These are phyloP conservation scores for Anaeromyces robustus DNA, from an alignment of 192 early-diverging fungal species.

Conservation along the genomic window DNA sequence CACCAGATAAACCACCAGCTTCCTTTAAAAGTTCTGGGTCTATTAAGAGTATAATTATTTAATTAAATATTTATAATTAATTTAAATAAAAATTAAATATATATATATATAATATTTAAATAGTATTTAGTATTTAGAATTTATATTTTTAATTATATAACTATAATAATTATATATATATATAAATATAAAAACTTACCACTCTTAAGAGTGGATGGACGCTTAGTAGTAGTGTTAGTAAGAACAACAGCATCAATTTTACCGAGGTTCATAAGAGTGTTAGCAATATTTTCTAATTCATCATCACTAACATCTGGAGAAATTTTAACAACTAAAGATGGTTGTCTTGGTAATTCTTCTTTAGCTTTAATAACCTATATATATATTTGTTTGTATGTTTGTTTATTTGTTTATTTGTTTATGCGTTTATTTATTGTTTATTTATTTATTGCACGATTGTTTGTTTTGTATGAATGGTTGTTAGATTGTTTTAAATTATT, in stretches of 20 bases:
- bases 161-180: not conserved
- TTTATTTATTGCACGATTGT: too few relatives aligned
- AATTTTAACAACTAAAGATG: conserved; percentile 79
- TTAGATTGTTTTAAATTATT: too few relatives aligned
- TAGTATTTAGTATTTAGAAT: too few relatives aligned
- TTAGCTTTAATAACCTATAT: conserved; percentile 14
- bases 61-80: not conserved
- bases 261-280: conserved; percentile 46
- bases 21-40: conserved; percentile 20
- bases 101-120: too few relatives aligned
- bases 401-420: too few relatives aligned
- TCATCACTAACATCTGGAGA: conserved; percentile 62
- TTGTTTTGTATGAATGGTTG: too few relatives aligned
- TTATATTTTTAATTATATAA: conserved; percentile 1
- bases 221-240: conserved; percentile 70
- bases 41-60: not conserved
- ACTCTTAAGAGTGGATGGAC: conserved; percentile 40
- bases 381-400: too few relatives aligned
- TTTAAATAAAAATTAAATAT: not conserved
- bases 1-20: conserved; percentile 71
- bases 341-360: conserved; percentile 24
- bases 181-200: conserved; percentile 14
- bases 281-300: conserved; percentile 66
- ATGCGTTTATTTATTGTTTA: too few relatives aligned
- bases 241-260: conserved; percentile 75